A percentile compares a stretch with the other conserved stretches of the same genome.
These are phyloP conservation scores for Leccinum obscurum DNA, from an alignment of 768 basidiomycete genomes.

Conservation along the genomic window DNA sequence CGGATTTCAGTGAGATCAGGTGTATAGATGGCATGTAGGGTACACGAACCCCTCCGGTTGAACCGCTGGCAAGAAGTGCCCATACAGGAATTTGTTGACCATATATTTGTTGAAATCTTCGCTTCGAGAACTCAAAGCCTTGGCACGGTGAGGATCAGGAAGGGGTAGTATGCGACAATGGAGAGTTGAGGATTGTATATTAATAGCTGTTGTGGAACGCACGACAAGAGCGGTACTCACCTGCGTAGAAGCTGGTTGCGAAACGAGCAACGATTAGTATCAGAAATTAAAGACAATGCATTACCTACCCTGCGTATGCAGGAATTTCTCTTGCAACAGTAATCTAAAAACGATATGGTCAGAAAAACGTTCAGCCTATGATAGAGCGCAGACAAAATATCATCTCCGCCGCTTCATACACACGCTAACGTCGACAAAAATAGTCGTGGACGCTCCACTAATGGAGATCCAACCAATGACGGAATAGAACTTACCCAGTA, in stretches of 20 bases:
- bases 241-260: conserved; percentile 62
- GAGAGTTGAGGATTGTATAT: background rate
- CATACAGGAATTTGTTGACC: conserved; percentile 77
- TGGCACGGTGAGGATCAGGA: background rate
- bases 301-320: conserved; percentile 77
- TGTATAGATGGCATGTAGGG: background rate
- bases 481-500: conserved; percentile 71
- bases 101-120: conserved; percentile 63
- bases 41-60: conserved; percentile 72
- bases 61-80: conserved; percentile 80
- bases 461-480: background rate
- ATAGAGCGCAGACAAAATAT: background rate
- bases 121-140: conserved; percentile 91
- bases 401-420: background rate
- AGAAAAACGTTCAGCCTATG: conserved; percentile 1
- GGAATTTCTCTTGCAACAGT: conserved; percentile 94
- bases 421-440: background rate
- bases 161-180: too few relatives aligned
- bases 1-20: background rate
- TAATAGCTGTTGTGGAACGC: background rate
- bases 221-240: conserved; percentile 30
- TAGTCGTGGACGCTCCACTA: background rate
- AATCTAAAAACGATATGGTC: conserved; percentile 47
- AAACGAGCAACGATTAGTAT: background rate
- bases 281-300: background rate